phyloP scores from a whole-genome alignment of 345 rosid species.

The Carallia brachiata region DNA sequence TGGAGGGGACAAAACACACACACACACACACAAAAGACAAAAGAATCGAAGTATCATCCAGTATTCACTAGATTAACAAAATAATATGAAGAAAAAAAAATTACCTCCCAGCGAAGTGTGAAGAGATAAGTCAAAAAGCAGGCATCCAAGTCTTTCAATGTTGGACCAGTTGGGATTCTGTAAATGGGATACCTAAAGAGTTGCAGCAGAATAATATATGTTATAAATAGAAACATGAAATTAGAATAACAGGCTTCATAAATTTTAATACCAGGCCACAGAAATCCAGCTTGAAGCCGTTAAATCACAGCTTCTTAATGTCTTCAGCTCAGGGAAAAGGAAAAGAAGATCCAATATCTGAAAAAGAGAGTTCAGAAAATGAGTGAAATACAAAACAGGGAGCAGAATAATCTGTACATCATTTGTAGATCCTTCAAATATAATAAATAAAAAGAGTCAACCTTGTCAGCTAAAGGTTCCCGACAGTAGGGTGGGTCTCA shows the following conservation, averaged over 20 bases:
- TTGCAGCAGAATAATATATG: constrained; percentile 10
- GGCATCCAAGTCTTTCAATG: constrained; percentile 31
- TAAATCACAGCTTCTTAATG: constrained; percentile 26
- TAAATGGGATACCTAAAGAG: constrained; percentile 33
- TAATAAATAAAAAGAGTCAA: neutral
- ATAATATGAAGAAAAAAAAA: neutral
- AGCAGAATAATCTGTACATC: neutral
- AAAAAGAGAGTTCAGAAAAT: neutral
- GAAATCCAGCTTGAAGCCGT: constrained; percentile 32
- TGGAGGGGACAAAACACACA: neutral
- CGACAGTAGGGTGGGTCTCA: constrained; percentile 29
- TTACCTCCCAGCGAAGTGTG: constrained; percentile 30
- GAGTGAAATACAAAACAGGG: neutral
- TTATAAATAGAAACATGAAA: neutral
- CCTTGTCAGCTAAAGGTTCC: constrained; percentile 33
- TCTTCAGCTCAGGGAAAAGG: constrained; percentile 25
- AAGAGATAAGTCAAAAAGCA: constrained; percentile 29
- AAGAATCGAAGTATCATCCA: neutral
- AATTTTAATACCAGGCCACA: constrained; percentile 30
- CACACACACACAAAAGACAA: neutral
- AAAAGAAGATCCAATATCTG: constrained; percentile 27
- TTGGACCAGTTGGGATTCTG: constrained; percentile 34
- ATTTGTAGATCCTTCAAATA: neutral
- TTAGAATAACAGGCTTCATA: neutral
- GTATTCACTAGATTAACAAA: neutral